phyloP scores from a whole-genome alignment of 306 rosid genomes.

The Malus sieversii region DNA sequence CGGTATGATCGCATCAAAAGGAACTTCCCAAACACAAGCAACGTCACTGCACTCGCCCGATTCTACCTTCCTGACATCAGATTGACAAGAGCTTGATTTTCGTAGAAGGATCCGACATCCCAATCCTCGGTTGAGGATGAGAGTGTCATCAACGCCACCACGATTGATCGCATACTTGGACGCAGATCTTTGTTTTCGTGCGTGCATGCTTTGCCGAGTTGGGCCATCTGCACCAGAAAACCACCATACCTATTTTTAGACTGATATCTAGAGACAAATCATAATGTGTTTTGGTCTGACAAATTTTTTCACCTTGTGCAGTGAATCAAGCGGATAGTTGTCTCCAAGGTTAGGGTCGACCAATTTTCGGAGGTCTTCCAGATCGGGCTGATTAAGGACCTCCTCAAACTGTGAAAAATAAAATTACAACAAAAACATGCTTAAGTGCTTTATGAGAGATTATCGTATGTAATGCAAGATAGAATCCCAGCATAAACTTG shows the following conservation, averaged over 20 bases:
- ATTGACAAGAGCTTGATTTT: constrained; percentile 58
- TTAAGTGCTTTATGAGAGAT: neutral
- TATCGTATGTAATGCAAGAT: neutral
- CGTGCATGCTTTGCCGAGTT: constrained; percentile 76
- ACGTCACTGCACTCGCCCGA: neutral
- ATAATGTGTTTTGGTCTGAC: neutral
- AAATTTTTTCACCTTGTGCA: constrained; percentile 56
- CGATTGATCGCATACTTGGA: constrained; percentile 84
- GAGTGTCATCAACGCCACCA: constrained; percentile 85
- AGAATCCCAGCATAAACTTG: neutral
- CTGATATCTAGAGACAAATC: neutral
- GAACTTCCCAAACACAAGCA: neutral
- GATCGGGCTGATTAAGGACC: constrained; percentile 45
- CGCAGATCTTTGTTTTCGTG: constrained; percentile 70
- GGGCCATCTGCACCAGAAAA: constrained; percentile 53
- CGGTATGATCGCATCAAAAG: neutral
- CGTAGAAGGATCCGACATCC: constrained; percentile 64
- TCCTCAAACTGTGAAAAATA: constrained; percentile 66
- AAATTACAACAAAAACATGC: neutral
- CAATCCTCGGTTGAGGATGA: constrained; percentile 66
- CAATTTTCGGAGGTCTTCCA: constrained; percentile 52
- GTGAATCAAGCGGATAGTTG: constrained; percentile 61
- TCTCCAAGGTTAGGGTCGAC: constrained; percentile 74
- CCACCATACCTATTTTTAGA: neutral
- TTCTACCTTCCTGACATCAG: constrained; percentile 82